These are phyloP conservation scores for Penicilliopsis zonata DNA, from an alignment of 495 filamentous ascomycete genomes.

Conservation along the genomic window DNA sequence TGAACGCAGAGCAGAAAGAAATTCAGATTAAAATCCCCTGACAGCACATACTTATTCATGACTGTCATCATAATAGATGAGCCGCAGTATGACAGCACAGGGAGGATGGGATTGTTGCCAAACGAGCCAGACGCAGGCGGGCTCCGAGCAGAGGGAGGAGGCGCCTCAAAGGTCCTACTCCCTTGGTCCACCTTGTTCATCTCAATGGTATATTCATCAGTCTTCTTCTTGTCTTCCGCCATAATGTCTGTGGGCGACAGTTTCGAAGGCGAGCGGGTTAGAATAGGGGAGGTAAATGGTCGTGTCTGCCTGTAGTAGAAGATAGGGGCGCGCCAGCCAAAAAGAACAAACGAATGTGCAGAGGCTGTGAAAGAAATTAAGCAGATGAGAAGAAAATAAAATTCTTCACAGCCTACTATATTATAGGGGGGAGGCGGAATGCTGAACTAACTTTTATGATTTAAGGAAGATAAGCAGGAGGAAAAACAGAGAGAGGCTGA, in stretches of 20 bases:
- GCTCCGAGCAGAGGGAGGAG: slow-evolving; percentile 23
- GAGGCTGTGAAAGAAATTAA: too few relatives aligned
- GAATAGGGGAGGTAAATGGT: slow-evolving; percentile 1
- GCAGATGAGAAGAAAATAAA: too few relatives aligned
- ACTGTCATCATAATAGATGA: slow-evolving; percentile 98
- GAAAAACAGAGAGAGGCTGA: too few relatives aligned
- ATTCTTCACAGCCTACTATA: too few relatives aligned
- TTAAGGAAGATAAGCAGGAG: too few relatives aligned
- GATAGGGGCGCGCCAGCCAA: too few relatives aligned
- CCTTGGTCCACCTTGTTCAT: slow-evolving; percentile 56
- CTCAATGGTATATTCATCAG: slow-evolving; percentile 66
- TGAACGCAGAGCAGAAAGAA: slow-evolving; percentile 90
- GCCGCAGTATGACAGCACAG: slow-evolving; percentile 83
- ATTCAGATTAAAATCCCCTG: slow-evolving; percentile 91
- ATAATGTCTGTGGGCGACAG: slow-evolving; percentile 24
- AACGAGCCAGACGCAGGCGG: slow-evolving; percentile 22
- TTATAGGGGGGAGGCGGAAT: too few relatives aligned
- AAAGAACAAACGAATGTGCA: too few relatives aligned
- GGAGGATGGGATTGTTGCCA: slow-evolving; percentile 61
- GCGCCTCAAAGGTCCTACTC: slow-evolving; percentile 39
- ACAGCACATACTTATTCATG: slow-evolving; percentile 97
- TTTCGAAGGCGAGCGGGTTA: neutral
- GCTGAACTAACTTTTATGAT: too few relatives aligned
- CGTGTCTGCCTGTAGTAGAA: too few relatives aligned
- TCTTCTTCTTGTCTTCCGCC: slow-evolving; percentile 79